phyloP scores from a whole-genome alignment of 257 asterid species.

The Lycium barbarum region DNA sequence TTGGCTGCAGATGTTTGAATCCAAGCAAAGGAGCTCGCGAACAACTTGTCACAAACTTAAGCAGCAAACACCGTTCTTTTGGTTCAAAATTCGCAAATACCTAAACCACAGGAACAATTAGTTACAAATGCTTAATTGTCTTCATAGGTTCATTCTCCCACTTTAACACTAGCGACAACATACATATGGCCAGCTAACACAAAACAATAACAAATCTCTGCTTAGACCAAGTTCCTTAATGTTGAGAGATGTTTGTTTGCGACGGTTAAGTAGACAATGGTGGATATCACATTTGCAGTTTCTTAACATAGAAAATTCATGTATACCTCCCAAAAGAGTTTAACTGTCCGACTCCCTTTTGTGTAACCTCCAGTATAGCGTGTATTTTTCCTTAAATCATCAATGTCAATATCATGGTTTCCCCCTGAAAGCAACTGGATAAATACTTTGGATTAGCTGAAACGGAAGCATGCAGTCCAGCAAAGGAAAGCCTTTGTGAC shows the following conservation, averaged over 20 bases:
- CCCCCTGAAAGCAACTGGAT: slow-evolving; percentile 93
- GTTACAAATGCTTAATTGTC: slow-evolving; percentile 3
- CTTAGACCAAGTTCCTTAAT: slow-evolving; percentile 22
- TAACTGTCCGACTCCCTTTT: slow-evolving; percentile 85
- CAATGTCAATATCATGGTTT: slow-evolving; percentile 86
- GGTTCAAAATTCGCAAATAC: slow-evolving; percentile 84
- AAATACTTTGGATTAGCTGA: slow-evolving; percentile 23
- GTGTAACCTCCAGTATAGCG: slow-evolving; percentile 92
- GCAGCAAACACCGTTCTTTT: slow-evolving; percentile 89
- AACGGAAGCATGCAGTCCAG: neutral
- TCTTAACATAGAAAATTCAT: slow-evolving; percentile 13
- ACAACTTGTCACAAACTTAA: slow-evolving; percentile 98
- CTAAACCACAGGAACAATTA: slow-evolving; percentile 46
- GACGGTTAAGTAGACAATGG: slow-evolving; percentile 1
- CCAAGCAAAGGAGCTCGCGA: slow-evolving; percentile 97
- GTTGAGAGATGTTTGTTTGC: slow-evolving; percentile 12
- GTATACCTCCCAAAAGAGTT: slow-evolving; percentile 95
- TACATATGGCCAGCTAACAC: neutral
- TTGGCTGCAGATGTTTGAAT: slow-evolving; percentile 92
- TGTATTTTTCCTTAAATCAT: slow-evolving; percentile 81
- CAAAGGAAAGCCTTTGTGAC: neutral
- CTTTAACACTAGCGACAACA: neutral
- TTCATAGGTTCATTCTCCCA: neutral
- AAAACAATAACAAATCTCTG: neutral
- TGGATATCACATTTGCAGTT: slow-evolving; percentile 5